Conservation (phyloP, 2,329 filamentous ascomycete genomes). For the Colletotrichum tropicicola region DNA sequence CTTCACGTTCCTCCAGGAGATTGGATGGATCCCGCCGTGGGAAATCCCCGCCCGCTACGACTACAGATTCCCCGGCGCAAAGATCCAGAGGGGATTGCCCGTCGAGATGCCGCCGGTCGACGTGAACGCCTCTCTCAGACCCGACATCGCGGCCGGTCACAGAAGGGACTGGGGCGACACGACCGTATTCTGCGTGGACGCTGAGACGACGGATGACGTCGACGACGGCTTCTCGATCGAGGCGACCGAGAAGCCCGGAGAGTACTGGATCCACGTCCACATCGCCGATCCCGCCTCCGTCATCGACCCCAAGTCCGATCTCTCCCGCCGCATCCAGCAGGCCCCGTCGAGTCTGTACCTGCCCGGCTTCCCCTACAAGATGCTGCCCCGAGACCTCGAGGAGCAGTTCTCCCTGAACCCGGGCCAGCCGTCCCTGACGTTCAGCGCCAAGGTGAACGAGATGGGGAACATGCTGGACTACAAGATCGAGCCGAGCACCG, state of each 20-base stretch:
- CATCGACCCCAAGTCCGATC: constrained; percentile 65
- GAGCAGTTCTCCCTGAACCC: constrained; percentile 63
- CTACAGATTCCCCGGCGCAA: constrained; percentile 59
- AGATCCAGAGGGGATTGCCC: constrained; percentile 51
- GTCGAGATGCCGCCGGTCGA: constrained; percentile 47
- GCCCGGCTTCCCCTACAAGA: constrained; percentile 64
- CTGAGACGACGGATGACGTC: constrained; percentile 71
- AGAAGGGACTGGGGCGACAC: constrained; percentile 68
- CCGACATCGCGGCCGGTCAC: constrained; percentile 56
- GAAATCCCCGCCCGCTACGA: constrained; percentile 73
- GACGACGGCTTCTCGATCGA: constrained; percentile 84
- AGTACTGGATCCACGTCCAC: constrained; percentile 82
- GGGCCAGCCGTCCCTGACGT: constrained; percentile 64
- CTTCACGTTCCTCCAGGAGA: constrained; percentile 78
- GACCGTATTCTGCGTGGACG: constrained; percentile 79
- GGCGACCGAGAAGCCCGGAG: constrained; percentile 55
- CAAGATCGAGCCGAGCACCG: constrained; percentile 60
- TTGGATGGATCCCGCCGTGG: constrained; percentile 76
- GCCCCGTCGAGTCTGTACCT: constrained; percentile 69
- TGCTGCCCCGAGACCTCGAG: constrained; percentile 59
- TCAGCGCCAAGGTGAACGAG: constrained; percentile 66
- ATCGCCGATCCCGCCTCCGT: constrained; percentile 81
- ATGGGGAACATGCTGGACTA: constrained; percentile 62
- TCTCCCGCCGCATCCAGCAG: constrained; percentile 69
- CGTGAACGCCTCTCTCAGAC: constrained; percentile 42